phyloP scores from a whole-genome alignment of 345 rosid genomes.

The Garcia nutans region DNA sequence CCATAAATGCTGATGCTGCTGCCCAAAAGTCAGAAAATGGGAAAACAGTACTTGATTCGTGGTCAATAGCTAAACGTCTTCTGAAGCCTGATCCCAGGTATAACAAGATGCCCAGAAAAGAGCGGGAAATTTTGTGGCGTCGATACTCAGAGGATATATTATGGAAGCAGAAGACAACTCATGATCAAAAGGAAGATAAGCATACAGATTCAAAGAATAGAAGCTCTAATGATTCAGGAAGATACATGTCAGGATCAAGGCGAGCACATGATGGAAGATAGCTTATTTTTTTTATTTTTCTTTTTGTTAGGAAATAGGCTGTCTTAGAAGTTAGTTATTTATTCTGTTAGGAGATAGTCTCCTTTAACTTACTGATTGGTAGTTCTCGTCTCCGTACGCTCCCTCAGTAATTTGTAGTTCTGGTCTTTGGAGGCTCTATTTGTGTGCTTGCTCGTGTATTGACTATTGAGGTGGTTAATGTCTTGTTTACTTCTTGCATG shows the following conservation, averaged over 20 bases:
- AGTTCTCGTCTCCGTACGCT: no score
- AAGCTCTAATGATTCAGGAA: conserved; percentile 43
- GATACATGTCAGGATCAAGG: conserved; percentile 43
- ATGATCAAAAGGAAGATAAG: conserved; percentile 47
- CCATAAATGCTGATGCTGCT: conserved; percentile 64
- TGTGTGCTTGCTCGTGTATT: no score
- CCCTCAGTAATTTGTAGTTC: no score
- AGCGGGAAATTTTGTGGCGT: conserved; percentile 78
- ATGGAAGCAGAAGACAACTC: conserved; percentile 53
- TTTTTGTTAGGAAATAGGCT: conserved; percentile 12
- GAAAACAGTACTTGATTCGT: conserved; percentile 74
- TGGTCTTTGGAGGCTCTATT: no score
- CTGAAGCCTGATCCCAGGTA: conserved; percentile 74
- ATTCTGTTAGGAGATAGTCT: conserved; percentile 9
- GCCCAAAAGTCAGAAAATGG: conserved; percentile 66
- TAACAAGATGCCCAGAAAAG: conserved; percentile 82
- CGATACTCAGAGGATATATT: conserved; percentile 60
- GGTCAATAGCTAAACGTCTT: conserved; percentile 86
- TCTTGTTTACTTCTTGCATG: no score
- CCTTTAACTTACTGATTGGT: not conserved
- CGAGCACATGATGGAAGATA: conserved; percentile 46
- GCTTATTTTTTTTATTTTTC: not conserved
- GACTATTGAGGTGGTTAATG: no score
- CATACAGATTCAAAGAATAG: conserved; percentile 42
- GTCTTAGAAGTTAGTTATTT: not conserved